These are phyloP conservation scores for Cenchrus purpureus DNA, from an alignment of 176 grass and related monocot species.

Conservation along the genomic window DNA sequence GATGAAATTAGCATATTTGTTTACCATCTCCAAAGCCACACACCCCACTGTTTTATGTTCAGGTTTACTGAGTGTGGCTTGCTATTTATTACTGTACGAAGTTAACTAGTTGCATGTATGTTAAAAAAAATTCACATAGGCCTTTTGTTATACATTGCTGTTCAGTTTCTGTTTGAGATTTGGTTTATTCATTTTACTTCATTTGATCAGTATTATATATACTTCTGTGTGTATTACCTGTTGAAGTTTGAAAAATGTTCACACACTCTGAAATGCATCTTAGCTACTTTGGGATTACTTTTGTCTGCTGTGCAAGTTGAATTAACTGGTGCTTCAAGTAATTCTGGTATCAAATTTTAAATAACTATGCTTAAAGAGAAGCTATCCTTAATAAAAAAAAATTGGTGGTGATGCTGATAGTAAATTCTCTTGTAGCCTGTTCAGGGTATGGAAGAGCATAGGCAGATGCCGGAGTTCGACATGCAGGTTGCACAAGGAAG, in stretches of 20 bases:
- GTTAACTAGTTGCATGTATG: too few species aligned
- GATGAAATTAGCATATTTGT: conserved; percentile 22
- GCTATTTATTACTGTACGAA: conserved; percentile 16
- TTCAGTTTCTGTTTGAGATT: conserved; percentile 1
- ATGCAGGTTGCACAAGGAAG: conserved; percentile 62
- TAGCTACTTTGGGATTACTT: not conserved
- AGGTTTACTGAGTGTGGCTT: conserved; percentile 14
- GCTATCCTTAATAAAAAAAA: conserved; percentile 12
- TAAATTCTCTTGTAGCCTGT: conserved; percentile 64
- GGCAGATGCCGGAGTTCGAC: conserved; percentile 64
- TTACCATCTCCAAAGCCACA: conserved; percentile 6
- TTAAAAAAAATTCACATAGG: too few species aligned
- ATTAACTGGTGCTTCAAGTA: conserved; percentile 13
- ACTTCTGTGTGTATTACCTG: not conserved
- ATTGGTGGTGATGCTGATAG: conserved; percentile 14
- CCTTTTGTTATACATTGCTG: not conserved
- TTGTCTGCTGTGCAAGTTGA: conserved; percentile 23
- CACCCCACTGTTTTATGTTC: not conserved
- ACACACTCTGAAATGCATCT: not conserved
- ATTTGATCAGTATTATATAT: conserved; percentile 13
- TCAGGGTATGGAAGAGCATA: conserved; percentile 70
- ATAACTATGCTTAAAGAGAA: conserved; percentile 19
- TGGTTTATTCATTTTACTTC: conserved; percentile 10
- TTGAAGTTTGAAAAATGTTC: not conserved
- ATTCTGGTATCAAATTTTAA: conserved; percentile 11